Evolutionary conservation across 306 rosid species (phyloP), one percentile per base, ranked within the genome.

Genomic region (Begonia peltatifolia): DNA sequence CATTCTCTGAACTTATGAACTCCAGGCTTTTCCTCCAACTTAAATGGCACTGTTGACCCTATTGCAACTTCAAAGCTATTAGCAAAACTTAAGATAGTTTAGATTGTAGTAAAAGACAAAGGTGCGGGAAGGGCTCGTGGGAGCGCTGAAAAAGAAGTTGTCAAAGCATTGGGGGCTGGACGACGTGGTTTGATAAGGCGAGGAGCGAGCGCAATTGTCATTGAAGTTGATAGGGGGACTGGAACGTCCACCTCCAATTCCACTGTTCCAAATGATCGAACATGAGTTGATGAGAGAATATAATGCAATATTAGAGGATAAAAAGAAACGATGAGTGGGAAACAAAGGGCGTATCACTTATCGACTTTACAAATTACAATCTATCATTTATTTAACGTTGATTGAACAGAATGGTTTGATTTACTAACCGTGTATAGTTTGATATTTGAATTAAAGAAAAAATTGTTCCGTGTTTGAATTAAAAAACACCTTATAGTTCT

Each of bases 101-200:
- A 63, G 41, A 2, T 72, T 69, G 13, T 38, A 36, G 62, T 53
- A 67, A 66, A 76, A n/a, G n/a, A 73, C 13, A 80, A 44, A 3
- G 83, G 65, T 30, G 1, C 82, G 80, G 9, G 73, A 56, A 42
- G 99, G 96, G 54, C 96, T 86, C 42, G 96, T 67, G 13, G 99
- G 99, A 2, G 99, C 96, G 58, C 88, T 80, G 81, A 60, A 68
- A 87, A 64, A 65, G 75, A 75, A 78, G 68, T 66, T 71, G 42
- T 73, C 72, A 42, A 90, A 73, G 14, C 84, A 70, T 54, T 78
- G 87, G 22, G 95, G 99, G 46, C 92, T 80, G 2, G 99, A 86
- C 41, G 99, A 94, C 9, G 99, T 95, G 0, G 95, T 86, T 22
- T 80, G 72, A 79, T 86, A 90, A 0, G 95, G 94, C 10, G 99